Base-by-base conservation (phyloP, 805 yeast genomes). In the Tetrapisispora taiwanensis region DNA sequence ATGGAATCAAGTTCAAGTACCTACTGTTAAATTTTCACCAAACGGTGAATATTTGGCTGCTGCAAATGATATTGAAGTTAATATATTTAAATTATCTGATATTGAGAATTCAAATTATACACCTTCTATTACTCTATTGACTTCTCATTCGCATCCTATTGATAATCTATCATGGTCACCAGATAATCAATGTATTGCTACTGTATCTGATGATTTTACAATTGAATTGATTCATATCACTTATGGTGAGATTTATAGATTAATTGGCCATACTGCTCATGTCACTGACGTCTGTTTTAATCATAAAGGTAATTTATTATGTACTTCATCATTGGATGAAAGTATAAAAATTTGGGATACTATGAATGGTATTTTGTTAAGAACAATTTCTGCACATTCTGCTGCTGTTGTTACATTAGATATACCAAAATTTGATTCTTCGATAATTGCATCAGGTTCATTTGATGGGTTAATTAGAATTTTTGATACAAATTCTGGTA, bases 341-440 rank as follows among this genome's bases (percentile, higher is more conserved):
- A 86, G 90, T 42, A 80, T 92, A 14, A 74, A 89, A 42, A 73
- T 90, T 2, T 90, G 98, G 98, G 96, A 90, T 62, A 75, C 82
- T 2, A 38, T 63, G 22, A 52, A 57, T 31, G 94, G 94, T 1
- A 72, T 72, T 33, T 75, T 84, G 45, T 65, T 87, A 53, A 79
- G 83, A 56, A 85, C 94, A 0, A 66, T 90, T 41, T 83, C 95
- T 33, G 97, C 97, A 0, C 98, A 90, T 63, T 78, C 94, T 0
- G 97, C 87, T 52, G 94, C 97, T 0, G 84, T 92, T 1, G 78
- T 85, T 19, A 73, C 85, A 0, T 68, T 89, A 1, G 81, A 86
- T 53, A 65, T 90, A 39, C 76, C 84, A 2, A 78, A 75, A 45
- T 95, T 84, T 52, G 88, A 89, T 46, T 74, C 95, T 0, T 76